Conservation (phyloP, 1,284 basidiomycete species). For the Boletus semigastroideus region DNA sequence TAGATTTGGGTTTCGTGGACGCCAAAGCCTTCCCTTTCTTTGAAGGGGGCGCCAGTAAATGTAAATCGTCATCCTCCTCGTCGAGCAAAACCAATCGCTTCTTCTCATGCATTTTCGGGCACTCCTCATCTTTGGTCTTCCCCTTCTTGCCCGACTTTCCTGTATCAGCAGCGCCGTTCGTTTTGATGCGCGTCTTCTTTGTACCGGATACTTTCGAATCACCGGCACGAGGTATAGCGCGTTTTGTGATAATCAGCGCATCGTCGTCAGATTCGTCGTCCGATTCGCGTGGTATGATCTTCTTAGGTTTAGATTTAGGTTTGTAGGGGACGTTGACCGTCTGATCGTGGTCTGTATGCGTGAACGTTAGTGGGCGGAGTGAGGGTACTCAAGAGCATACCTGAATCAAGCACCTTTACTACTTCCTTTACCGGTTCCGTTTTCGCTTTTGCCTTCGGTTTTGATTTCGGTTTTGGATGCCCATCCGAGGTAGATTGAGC, state of each 20-base stretch:
- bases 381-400: constrained; percentile 3
- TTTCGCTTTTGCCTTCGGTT: constrained; percentile 5
- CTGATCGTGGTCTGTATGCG: constrained; percentile 27
- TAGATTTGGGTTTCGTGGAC: not conserved
- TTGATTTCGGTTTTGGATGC: constrained; percentile 2
- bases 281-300: not conserved
- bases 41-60: not conserved
- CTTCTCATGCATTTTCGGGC: too few relatives aligned
- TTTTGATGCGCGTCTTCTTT: not conserved
- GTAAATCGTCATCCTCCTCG: constrained; percentile 3
- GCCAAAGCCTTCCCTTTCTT: constrained; percentile 14
- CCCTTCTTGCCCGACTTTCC: constrained; percentile 1
- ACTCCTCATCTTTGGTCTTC: too few relatives aligned
- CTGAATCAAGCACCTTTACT: constrained; percentile 13
- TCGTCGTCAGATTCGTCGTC: constrained; percentile 6
- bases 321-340: constrained; percentile 23
- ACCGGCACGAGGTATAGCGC: not conserved
- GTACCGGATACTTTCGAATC: not conserved
- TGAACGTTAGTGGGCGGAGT: not conserved
- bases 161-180: not conserved
- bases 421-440: constrained; percentile 8
- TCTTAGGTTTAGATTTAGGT: constrained; percentile 4
- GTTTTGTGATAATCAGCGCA: constrained; percentile 1
- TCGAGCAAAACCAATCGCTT: not conserved
- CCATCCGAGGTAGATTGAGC: constrained; percentile 2